Base-by-base conservation (phyloP, 352 stramenopile species). In the Phytopythium delawarense region DNA sequence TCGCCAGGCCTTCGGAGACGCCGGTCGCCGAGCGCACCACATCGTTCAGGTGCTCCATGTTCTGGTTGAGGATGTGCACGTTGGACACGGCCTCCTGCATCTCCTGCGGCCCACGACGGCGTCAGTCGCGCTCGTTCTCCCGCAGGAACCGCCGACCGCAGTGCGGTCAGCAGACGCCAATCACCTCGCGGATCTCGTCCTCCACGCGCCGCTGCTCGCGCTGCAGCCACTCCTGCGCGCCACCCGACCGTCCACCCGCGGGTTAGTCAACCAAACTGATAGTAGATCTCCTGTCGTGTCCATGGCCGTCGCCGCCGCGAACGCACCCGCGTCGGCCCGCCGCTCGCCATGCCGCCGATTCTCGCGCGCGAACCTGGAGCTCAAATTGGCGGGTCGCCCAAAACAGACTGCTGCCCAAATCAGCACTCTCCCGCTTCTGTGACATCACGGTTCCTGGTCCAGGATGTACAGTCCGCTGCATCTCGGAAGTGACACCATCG, bases 21-120 rank as follows among this genome's bases (percentile, higher is more conserved):
- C 9, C 23, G n/a, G 23, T 9, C 53, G 21, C 20, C 9, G 5
- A 15, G 76, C 78, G 30, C 52, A 93, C 84, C 59, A 93, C 81
- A 39, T 93, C 84, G 51, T 93, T 91, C 23, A 91, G 65, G 53
- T 93, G 84, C 55, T 91, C 84, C 52, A 93, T 69, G 48, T 91
- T 91, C 60, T 91, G 84, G 61, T 81, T 89, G 34, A 91, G 62
- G 57, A 91, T 93, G 54, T 93, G 79, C 25, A 91, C 76, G 55
- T 91, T 91, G n/a, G 81, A 90, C 34, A 89, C 75, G 5, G 81
- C 82, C 63, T 91, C 84, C 60, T 93, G 82, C 69, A 91, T 84
- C 56, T 82, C 78, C 84, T 92, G 44, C n/a, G 60, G 16, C 6
- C 32, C 23, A 49, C 20, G 8, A 53, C n/a, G 40, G 57, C 32